phyloP scores from a whole-genome alignment of 306 rosid genomes.

The barrel medic (Medicago truncatula) region MtrunA17r5.0-ANR NC_053045.1:4536501-4537000 shows the following conservation, averaged over 20 bases:
- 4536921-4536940: background rate
- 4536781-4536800: conserved; percentile 95
- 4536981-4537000: background rate
- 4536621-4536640: too few species aligned
- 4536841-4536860: conserved; percentile 96
- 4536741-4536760: conserved; percentile 91
- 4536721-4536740: background rate
- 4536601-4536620: background rate
- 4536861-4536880: conserved; percentile 76
- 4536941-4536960: background rate
- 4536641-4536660: background rate
- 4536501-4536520: conserved; percentile 6
- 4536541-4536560: background rate
- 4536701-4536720: conserved; percentile 13
- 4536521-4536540: background rate
- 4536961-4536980: background rate
- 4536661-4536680: background rate
- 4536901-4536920: background rate
- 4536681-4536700: background rate
- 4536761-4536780: conserved; percentile 96
- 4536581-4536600: conserved; percentile 11
- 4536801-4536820: conserved; percentile 91
- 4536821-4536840: conserved; percentile 82
- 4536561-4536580: background rate
- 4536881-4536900: conserved; percentile 2